Percentiles rank a stretch among this genome's conserved stretches.
phyloP scores from a whole-genome alignment of 805 yeast species.

The Pichia eremophila region DNA sequence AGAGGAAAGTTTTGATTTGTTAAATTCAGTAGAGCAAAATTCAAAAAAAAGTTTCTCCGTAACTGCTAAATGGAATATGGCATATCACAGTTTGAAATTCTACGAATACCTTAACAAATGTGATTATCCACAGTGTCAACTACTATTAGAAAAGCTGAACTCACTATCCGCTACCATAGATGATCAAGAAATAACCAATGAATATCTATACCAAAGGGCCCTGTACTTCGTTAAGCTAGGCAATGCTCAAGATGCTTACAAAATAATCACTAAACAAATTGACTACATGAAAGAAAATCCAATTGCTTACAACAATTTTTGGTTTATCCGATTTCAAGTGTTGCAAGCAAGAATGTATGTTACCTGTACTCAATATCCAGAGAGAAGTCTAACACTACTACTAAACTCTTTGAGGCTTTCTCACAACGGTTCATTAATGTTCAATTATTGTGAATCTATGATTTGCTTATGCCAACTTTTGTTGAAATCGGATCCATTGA shows the following conservation, averaged over 20 bases:
- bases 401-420: constrained; percentile 42
- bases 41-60: constrained; percentile 30
- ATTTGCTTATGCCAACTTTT: constrained; percentile 38
- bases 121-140: constrained; percentile 26
- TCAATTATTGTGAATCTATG: constrained; percentile 38
- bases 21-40: constrained; percentile 25
- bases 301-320: constrained; percentile 29
- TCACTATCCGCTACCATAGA: constrained; percentile 26
- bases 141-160: constrained; percentile 25
- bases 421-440: constrained; percentile 34
- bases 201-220: constrained; percentile 21
- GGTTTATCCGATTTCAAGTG: constrained; percentile 38
- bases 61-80: constrained; percentile 31
- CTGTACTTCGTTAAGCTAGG: constrained; percentile 14
- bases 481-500: constrained; percentile 25
- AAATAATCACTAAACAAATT: constrained; percentile 15
- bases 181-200: constrained; percentile 23
- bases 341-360: constrained; percentile 38
- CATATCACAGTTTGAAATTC: constrained; percentile 32
- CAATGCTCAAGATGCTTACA: constrained; percentile 16
- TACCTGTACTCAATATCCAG: constrained; percentile 31
- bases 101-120: constrained; percentile 32
- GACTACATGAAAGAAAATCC: constrained; percentile 15
- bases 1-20: constrained; percentile 28
- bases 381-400: constrained; percentile 41